phyloP scores from a whole-genome alignment of 2,329 filamentous ascomycete genomes.

The Penicillium concentricum region DNA sequence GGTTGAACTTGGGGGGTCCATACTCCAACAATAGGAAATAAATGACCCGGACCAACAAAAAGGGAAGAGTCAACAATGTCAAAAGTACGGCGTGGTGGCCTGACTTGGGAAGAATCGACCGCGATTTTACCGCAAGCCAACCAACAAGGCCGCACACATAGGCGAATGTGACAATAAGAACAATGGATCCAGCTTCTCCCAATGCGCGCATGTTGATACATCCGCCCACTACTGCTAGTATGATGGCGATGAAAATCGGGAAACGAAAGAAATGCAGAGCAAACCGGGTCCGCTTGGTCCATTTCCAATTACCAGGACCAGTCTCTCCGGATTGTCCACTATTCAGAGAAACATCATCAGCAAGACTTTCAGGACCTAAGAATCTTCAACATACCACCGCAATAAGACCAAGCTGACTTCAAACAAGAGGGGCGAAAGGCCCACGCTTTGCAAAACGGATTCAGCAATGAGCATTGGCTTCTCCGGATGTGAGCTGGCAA shows the following conservation, averaged over 20 bases:
- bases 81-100: conserved; percentile 21
- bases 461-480: conserved; percentile 23
- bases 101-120: conserved; percentile 15
- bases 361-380: not conserved
- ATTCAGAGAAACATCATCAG: not conserved
- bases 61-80: conserved; percentile 19
- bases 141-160: conserved; percentile 22
- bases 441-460: conserved; percentile 23
- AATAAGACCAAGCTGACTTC: conserved; percentile 30
- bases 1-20: conserved; percentile 19
- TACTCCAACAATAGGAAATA: conserved; percentile 24
- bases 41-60: conserved; percentile 23
- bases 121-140: conserved; percentile 21
- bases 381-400: conserved; percentile 18
- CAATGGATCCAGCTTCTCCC: conserved; percentile 18
- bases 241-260: conserved; percentile 24
- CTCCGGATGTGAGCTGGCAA: conserved; percentile 18
- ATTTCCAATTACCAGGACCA: conserved; percentile 27
- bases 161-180: conserved; percentile 23
- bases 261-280: conserved; percentile 28
- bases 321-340: conserved; percentile 28
- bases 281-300: conserved; percentile 21
- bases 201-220: conserved; percentile 17
- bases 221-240: conserved; percentile 23
- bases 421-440: conserved; percentile 31